Percentiles rank a stretch among this genome's conserved stretches.
Conservation (phyloP, 2,329 filamentous ascomycete genomes). For the Ophiocordyceps camponoti-rufipedis region DNA sequence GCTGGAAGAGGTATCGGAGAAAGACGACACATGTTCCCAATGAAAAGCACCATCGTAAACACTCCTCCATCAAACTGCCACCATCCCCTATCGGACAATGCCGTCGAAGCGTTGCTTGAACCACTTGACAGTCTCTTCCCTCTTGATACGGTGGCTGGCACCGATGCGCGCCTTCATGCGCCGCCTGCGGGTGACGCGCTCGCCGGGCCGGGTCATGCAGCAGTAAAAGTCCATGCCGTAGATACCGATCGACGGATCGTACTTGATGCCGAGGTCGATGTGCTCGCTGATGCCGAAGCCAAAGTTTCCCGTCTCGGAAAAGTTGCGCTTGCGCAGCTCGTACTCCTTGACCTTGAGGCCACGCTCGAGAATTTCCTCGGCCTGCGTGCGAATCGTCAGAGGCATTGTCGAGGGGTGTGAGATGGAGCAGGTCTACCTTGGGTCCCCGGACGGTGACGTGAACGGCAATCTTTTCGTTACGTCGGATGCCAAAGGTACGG, state of each 20-base stretch:
- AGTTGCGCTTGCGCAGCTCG: constrained; percentile 98
- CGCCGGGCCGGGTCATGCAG: constrained; percentile 99
- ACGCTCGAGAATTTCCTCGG: constrained; percentile 99
- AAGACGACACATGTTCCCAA: constrained; percentile 19
- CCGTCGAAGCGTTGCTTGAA: constrained; percentile 84
- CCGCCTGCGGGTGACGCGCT: constrained; percentile 91
- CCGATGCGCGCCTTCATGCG: constrained; percentile 78
- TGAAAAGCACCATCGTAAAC: constrained; percentile 19
- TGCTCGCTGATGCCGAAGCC: constrained; percentile 99
- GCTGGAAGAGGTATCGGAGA: constrained; percentile 25
- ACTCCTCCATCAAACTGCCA: constrained; percentile 14
- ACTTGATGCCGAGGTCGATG: constrained; percentile 99
- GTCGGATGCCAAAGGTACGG: constrained; percentile 99
- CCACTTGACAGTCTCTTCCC: constrained; percentile 94
- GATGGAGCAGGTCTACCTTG: constrained; percentile 26
- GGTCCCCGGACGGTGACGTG: constrained; percentile 99
- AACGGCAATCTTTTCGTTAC: constrained; percentile 99
- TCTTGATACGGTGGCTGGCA: constrained; percentile 80
- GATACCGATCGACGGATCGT: constrained; percentile 94
- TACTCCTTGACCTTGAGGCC: constrained; percentile 99
- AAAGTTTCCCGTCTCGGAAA: constrained; percentile 99
- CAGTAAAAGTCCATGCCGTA: constrained; percentile 99
- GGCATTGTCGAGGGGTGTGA: neutral
- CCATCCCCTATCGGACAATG: constrained; percentile 76
- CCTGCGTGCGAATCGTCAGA: constrained; percentile 32